A percentile compares a stretch with the other conserved stretches of the same genome.
Conservation (phyloP, 371 early-diverging fungal species). For the Mortierella sp. region DNA sequence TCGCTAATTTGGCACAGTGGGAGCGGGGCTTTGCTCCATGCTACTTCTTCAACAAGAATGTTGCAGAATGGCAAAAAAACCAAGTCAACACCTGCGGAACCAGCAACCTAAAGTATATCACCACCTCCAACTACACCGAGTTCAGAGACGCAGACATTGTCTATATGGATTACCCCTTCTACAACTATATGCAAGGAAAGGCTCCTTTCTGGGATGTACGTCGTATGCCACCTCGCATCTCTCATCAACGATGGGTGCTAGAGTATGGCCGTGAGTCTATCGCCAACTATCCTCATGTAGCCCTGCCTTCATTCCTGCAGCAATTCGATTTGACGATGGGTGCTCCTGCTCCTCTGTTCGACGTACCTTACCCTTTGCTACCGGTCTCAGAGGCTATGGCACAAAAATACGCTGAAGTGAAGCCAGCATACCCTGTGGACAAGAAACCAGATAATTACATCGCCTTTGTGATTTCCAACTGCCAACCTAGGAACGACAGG, state of each 20-base stretch:
- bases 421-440: conserved; percentile 9
- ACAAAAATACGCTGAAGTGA: background rate
- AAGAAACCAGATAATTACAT: conserved; percentile 7
- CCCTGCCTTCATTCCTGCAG: conserved; percentile 9
- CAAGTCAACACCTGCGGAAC: too few species aligned
- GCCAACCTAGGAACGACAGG: conserved; percentile 27
- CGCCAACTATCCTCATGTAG: conserved; percentile 31
- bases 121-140: conserved; percentile 32
- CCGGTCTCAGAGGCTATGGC: background rate
- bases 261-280: conserved; percentile 25
- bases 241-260: conserved; percentile 36
- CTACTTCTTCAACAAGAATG: background rate
- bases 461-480: conserved; percentile 29
- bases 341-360: conserved; percentile 18
- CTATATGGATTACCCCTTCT: conserved; percentile 19
- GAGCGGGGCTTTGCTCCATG: background rate
- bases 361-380: conserved; percentile 17
- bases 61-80: background rate
- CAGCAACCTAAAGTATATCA: conserved; percentile 2
- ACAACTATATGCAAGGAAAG: background rate
- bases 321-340: conserved; percentile 47
- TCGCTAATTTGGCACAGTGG: background rate
- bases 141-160: conserved; percentile 35
- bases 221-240: conserved; percentile 25
- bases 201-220: conserved; percentile 25